Evolutionary conservation across 2,329 filamentous ascomycete genomes (phyloP), one percentile per base, ranked within the genome.

Genomic region (Venturia pyrina): DNA sequence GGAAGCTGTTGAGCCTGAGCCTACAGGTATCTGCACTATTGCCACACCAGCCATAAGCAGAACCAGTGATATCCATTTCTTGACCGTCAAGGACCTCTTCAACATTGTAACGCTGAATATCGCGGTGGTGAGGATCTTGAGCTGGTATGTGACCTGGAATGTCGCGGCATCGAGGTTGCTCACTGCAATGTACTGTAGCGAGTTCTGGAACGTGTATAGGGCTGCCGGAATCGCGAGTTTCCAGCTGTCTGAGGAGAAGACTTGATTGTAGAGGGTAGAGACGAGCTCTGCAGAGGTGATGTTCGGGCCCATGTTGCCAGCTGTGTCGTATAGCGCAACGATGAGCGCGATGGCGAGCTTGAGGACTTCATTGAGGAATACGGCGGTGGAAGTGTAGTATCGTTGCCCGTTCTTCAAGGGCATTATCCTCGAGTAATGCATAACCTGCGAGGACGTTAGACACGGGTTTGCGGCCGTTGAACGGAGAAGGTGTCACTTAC

Each of bases 371-470:
- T 93, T 95, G 69, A 98, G 82, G 75, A 98, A 91, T 65, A 99
- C 91, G 56, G 93, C 93, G 11, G 95, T 98, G 53, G 93, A 97
- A 48, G 93, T 88, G 71, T 95, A 91, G 77, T 97, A 98, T 74
- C 93, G 88, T 73, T 93, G 90, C 70, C 91, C 90, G 74, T 88
- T 87, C 11, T 85, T 82, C 11, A 87, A 83, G n/a, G 92, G 89
- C 93, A 97, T 97, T 68, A 96, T 87, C 69, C 93, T 87, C 40
- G 93, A 96, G 77, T 98, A 96, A 79, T 97, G 93, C 83, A 96
- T 89, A 66, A 97, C 84, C 90, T 93, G 73, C 21, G n/a, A 37
- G 44, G 46, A 24, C 62, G 63, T 62, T 53, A 21, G 59, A 60
- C 62, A 40, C 65, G 69, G 67, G 65, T 65, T 61, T 44, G 48